Evolutionary conservation across 495 filamentous ascomycete genomes (phyloP).

Genomic region (Oidiodendron maius): DNA sequence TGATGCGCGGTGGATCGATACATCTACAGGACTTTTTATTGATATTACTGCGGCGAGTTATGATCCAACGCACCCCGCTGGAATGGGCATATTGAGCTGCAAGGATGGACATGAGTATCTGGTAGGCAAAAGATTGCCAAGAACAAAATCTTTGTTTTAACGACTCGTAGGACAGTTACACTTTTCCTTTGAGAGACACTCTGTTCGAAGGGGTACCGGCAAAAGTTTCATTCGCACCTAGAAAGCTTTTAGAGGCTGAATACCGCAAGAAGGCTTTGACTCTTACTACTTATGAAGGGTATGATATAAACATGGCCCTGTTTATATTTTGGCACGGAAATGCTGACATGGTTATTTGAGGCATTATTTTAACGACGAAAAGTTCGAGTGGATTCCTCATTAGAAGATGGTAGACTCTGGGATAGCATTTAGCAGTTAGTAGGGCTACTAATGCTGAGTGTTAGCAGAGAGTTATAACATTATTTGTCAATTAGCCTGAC

Average conservation of each 20-base stretch:
- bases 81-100: constrained; percentile 32
- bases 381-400: constrained; percentile 32
- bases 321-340: neutral
- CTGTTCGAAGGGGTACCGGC: constrained; percentile 55
- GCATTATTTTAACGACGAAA: constrained; percentile 31
- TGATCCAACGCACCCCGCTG: constrained; percentile 48
- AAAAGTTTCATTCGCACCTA: constrained; percentile 57
- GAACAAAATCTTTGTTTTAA: too few species aligned
- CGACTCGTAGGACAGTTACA: constrained; percentile 31
- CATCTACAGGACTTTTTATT: constrained; percentile 70
- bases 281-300: constrained; percentile 16
- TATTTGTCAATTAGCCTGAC: too few species aligned
- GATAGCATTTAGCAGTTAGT: too few species aligned
- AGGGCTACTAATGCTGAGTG: too few species aligned
- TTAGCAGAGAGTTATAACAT: too few species aligned
- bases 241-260: constrained; percentile 52
- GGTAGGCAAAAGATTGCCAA: too few species aligned
- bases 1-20: constrained; percentile 82
- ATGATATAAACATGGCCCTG: too few species aligned
- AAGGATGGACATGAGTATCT: constrained; percentile 36
- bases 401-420: too few species aligned
- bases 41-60: constrained; percentile 72
- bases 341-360: constrained; percentile 16
- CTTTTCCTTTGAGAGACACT: constrained; percentile 39
- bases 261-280: constrained; percentile 48